A percentile compares a stretch with the other conserved stretches of the same genome.
These are phyloP conservation scores for Fraxinus baroniana DNA, from an alignment of 305 asterid genomes.

Conservation along the genomic window DNA sequence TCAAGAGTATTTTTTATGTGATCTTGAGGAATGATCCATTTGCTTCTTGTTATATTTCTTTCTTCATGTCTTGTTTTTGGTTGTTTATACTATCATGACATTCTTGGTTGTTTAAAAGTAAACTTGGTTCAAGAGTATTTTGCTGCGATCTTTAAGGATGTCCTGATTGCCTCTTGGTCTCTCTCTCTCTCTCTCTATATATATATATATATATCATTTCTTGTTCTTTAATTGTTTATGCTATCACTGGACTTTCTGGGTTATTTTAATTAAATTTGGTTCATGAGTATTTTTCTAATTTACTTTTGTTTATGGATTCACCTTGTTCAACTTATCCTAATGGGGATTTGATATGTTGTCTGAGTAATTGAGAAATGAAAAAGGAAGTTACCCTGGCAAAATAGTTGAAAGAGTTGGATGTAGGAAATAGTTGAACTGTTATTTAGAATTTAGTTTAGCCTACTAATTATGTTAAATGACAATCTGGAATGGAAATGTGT, in stretches of 20 bases:
- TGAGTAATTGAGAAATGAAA: conserved; percentile 6
- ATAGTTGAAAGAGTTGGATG: background rate
- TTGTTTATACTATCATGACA: background rate
- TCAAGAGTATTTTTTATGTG: conserved; percentile 21
- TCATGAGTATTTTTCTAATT: background rate
- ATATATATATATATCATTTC: background rate
- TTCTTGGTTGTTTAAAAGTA: background rate
- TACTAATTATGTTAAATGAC: conserved; percentile 1
- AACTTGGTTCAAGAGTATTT: background rate
- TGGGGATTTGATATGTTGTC: background rate
- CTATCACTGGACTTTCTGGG: background rate
- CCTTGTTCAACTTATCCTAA: background rate
- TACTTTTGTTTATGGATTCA: background rate
- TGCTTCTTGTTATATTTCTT: conserved; percentile 84
- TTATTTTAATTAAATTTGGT: background rate
- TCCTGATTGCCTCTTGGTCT: background rate
- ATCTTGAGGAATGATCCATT: conserved; percentile 96
- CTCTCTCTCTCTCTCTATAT: too few species aligned
- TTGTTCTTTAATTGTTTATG: background rate
- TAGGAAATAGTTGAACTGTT: background rate
- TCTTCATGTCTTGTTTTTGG: background rate
- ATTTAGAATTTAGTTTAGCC: background rate
- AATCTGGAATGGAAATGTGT: background rate
- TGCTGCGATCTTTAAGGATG: background rate
- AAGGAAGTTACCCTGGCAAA: background rate